These are phyloP conservation scores for Kluyveromyces nonfermentans DNA, from an alignment of 805 yeast genomes.

Conservation along the genomic window DNA sequence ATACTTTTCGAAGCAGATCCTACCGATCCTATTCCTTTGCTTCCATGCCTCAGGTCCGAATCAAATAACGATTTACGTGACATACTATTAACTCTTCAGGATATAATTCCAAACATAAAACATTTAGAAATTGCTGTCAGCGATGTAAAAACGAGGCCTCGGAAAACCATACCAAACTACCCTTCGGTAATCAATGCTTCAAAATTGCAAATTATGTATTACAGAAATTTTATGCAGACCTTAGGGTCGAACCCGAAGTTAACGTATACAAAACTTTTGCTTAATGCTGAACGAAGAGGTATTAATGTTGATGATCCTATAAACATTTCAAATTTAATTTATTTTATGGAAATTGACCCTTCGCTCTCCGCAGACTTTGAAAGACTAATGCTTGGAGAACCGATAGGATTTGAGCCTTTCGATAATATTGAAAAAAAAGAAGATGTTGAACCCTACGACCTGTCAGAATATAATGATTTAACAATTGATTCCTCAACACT, in stretches of 20 bases:
- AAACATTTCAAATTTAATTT: constrained; percentile 32
- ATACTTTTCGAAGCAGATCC: constrained; percentile 8
- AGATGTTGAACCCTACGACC: constrained; percentile 8
- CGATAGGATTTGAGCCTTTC: constrained; percentile 34
- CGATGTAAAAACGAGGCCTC: constrained; percentile 56
- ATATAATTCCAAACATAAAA: neutral
- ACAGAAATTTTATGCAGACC: constrained; percentile 39
- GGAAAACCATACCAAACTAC: constrained; percentile 38
- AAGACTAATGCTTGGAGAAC: constrained; percentile 37
- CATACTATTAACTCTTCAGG: constrained; percentile 14
- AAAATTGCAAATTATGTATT: constrained; percentile 52
- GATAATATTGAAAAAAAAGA: constrained; percentile 19
- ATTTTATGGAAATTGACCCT: constrained; percentile 31
- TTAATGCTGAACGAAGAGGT: constrained; percentile 39
- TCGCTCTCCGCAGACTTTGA: constrained; percentile 36
- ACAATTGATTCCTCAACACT: constrained; percentile 14
- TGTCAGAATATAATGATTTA: constrained; percentile 10
- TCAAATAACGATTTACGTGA: constrained; percentile 5
- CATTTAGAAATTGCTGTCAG: constrained; percentile 28
- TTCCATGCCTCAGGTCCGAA: neutral
- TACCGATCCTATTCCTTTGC: constrained; percentile 1
- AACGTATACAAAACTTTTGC: constrained; percentile 36
- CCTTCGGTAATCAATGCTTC: constrained; percentile 40
- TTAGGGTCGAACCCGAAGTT: constrained; percentile 22
- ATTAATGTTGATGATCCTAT: constrained; percentile 43